Evolutionary conservation across 331 rosid species (phyloP).

Genomic region (Saraca asoca): DNA sequence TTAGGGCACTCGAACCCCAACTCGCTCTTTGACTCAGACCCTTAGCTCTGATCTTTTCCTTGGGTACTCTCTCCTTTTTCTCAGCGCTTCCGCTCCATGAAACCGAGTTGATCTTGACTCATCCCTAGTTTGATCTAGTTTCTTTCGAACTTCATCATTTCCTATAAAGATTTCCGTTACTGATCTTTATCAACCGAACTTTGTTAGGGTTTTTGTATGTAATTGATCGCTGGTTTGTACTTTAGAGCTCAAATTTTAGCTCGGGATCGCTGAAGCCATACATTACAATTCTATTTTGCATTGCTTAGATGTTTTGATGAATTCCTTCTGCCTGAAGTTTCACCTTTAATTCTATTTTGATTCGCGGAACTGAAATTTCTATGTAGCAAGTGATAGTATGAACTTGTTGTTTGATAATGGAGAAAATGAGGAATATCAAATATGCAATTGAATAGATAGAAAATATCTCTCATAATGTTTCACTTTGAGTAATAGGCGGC

Average conservation of each 20-base stretch:
- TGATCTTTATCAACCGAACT: not conserved
- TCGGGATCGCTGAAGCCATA: not conserved
- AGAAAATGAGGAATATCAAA: not conserved
- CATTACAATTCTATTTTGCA: not conserved
- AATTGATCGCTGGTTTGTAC: not conserved
- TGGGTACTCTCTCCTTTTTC: slow-evolving; percentile 30
- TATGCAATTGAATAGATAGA: not conserved
- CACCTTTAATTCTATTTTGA: not conserved
- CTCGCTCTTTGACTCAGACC: slow-evolving; percentile 40
- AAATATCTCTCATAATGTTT: not conserved
- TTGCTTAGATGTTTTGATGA: not conserved
- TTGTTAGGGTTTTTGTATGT: slow-evolving; percentile 3
- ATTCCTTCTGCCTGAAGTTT: slow-evolving; percentile 20
- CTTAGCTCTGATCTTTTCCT: slow-evolving; percentile 32
- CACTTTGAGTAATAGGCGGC: too few species aligned
- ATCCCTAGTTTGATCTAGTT: slow-evolving; percentile 22
- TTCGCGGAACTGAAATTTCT: not conserved
- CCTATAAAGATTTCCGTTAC: not conserved
- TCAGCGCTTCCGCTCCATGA: not conserved
- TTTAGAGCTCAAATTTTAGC: not conserved
- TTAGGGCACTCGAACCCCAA: slow-evolving; percentile 30
- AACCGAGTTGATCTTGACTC: slow-evolving; percentile 22
- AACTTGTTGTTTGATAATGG: not conserved
- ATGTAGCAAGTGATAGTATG: not conserved
- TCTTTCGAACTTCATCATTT: slow-evolving; percentile 15